Conservation (phyloP, 805 yeast genomes). For the Metschnikowia similis region DNA sequence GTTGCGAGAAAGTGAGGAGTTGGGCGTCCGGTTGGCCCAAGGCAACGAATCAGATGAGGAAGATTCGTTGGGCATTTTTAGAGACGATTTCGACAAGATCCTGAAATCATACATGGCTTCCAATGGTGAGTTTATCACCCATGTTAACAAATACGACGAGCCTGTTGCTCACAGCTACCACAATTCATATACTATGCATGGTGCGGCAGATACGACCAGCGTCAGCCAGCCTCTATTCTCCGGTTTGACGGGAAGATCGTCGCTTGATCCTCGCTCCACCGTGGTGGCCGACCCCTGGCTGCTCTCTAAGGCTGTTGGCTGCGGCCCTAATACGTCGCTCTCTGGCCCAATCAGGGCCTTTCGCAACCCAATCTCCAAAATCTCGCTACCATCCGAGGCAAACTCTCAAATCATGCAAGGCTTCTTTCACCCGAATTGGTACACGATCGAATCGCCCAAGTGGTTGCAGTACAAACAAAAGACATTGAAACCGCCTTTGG, state of each 20-base stretch:
- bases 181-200: slow-evolving; percentile 28
- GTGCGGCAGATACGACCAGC: slow-evolving; percentile 38
- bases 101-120: slow-evolving; percentile 47
- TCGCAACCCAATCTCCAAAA: slow-evolving; percentile 28
- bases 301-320: slow-evolving; percentile 53
- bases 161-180: slow-evolving; percentile 20
- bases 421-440: slow-evolving; percentile 44
- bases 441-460: slow-evolving; percentile 38
- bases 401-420: slow-evolving; percentile 36
- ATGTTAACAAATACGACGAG: slow-evolving; percentile 30
- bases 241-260: slow-evolving; percentile 63
- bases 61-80: slow-evolving; percentile 35
- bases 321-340: slow-evolving; percentile 18
- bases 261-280: slow-evolving; percentile 70
- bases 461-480: slow-evolving; percentile 35
- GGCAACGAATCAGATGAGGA: slow-evolving; percentile 13
- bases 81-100: slow-evolving; percentile 59
- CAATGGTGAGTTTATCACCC: slow-evolving; percentile 57
- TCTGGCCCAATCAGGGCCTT: slow-evolving; percentile 27
- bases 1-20: slow-evolving; percentile 54
- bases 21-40: slow-evolving; percentile 25
- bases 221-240: slow-evolving; percentile 77
- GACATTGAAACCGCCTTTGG: slow-evolving; percentile 22
- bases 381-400: slow-evolving; percentile 30
- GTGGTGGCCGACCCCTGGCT: slow-evolving; percentile 63